Conservation (phyloP, 345 rosid species). For the Odontarrhena argentea region DNA sequence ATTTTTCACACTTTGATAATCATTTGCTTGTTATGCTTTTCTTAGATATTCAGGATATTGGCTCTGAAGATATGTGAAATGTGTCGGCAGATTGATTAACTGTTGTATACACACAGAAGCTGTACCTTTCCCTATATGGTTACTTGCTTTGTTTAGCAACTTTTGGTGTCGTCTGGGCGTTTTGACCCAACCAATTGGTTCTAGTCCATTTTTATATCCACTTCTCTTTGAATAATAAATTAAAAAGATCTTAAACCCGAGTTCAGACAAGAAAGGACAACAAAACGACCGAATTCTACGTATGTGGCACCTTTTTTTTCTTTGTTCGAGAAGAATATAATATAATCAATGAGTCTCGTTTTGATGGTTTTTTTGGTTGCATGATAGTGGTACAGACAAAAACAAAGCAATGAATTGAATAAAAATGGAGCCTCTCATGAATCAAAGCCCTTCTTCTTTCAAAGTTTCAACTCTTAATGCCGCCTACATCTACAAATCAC, state of each 20-base stretch:
- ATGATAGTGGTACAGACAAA: constrained; percentile 30
- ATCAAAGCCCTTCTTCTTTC: constrained; percentile 21
- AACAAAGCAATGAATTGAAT: constrained; percentile 41
- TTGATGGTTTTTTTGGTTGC: neutral
- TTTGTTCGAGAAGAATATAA: neutral
- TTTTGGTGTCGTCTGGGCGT: too few relatives aligned
- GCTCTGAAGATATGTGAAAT: constrained; percentile 21
- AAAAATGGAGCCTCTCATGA: constrained; percentile 27
- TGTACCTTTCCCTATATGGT: neutral
- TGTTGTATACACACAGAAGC: constrained; percentile 4
- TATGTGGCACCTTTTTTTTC: neutral
- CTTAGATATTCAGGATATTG: neutral
- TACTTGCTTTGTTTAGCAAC: neutral
- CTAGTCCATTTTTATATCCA: too few relatives aligned
- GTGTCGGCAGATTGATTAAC: constrained; percentile 5
- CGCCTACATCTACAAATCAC: constrained; percentile 32
- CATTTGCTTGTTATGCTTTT: constrained; percentile 19
- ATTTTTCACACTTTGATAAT: constrained; percentile 17
- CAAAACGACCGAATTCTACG: neutral
- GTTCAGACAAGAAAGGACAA: too few relatives aligned
- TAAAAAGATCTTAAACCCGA: too few relatives aligned
- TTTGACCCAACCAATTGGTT: too few relatives aligned
- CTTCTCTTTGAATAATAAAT: too few relatives aligned
- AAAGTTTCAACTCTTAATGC: constrained; percentile 25
- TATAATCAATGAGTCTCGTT: neutral